phyloP scores from a whole-genome alignment of 2,329 filamentous ascomycete genomes.

The Pseudophaeomoniella oleicola region DNA sequence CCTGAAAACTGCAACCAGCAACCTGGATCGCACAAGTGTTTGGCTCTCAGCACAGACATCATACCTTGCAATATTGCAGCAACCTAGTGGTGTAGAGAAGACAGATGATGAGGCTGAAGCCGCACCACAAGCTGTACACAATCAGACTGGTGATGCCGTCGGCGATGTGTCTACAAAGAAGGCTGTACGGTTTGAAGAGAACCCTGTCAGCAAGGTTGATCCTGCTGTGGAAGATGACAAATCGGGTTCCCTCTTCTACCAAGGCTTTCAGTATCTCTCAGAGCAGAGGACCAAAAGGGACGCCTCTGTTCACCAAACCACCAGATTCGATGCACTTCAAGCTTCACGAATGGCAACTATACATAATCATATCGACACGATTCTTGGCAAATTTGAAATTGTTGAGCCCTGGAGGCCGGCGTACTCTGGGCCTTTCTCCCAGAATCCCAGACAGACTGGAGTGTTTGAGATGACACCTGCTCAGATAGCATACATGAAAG shows the following conservation, averaged over 20 bases:
- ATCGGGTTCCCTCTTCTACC: constrained; percentile 69
- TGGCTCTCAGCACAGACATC: constrained; percentile 75
- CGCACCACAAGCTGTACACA: constrained; percentile 16
- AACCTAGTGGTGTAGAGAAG: constrained; percentile 33
- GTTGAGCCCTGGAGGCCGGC: constrained; percentile 55
- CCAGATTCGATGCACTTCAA: constrained; percentile 80
- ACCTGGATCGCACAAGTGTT: constrained; percentile 68
- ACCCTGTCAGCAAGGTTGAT: constrained; percentile 3
- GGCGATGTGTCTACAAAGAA: constrained; percentile 43
- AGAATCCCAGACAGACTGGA: constrained; percentile 54
- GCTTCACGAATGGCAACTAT: constrained; percentile 62
- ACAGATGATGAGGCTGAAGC: constrained; percentile 9
- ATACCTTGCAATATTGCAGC: constrained; percentile 54
- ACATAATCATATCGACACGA: constrained; percentile 60
- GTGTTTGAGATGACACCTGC: constrained; percentile 19
- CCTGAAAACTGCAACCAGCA: constrained; percentile 53
- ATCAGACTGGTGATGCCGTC: constrained; percentile 13
- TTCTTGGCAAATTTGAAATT: constrained; percentile 74
- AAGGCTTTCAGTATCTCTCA: constrained; percentile 65
- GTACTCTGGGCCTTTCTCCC: constrained; percentile 54
- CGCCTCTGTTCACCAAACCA: constrained; percentile 69
- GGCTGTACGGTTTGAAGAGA: constrained; percentile 58
- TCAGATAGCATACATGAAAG: constrained; percentile 23
- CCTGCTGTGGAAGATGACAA: constrained; percentile 2
- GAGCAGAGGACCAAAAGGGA: constrained; percentile 54